Conservation (phyloP, 345 rosid species). For the Mercurialis annua region DNA sequence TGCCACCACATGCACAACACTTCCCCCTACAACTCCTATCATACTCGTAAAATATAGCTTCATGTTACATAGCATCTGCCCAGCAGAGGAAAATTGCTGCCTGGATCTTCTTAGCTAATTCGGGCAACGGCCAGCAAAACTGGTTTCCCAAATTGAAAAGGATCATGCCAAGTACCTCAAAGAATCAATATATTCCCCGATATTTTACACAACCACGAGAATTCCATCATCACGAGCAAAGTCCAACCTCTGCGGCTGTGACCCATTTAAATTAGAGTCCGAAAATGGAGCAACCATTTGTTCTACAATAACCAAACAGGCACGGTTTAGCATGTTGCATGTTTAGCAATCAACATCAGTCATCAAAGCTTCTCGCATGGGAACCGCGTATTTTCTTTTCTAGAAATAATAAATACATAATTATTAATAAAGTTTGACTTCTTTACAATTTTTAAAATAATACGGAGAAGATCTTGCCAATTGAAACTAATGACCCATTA, state of each 20-base stretch:
- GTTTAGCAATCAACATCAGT: not conserved
- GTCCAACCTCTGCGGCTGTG: constrained; percentile 40
- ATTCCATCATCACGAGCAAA: constrained; percentile 13
- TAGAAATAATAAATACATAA: not conserved
- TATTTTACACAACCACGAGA: constrained; percentile 23
- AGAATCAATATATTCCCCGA: constrained; percentile 14
- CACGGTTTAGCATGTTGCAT: not conserved
- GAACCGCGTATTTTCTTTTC: not conserved
- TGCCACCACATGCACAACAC: constrained; percentile 20
- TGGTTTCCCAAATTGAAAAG: constrained; percentile 31
- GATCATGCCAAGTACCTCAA: constrained; percentile 23
- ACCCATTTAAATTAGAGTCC: constrained; percentile 7
- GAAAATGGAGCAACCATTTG: not conserved
- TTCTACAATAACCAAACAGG: not conserved
- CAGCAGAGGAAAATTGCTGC: constrained; percentile 17
- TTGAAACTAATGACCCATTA: not conserved
- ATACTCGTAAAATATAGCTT: constrained; percentile 24
- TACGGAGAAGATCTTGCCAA: not conserved
- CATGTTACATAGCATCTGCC: constrained; percentile 24
- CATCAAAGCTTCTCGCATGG: not conserved
- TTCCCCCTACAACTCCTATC: constrained; percentile 15
- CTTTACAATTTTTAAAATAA: not conserved
- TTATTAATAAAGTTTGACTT: not conserved
- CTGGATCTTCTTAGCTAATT: constrained; percentile 24
- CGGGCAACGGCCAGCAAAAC: constrained; percentile 21